These are phyloP conservation scores for Erysimum cheiranthoides DNA, from an alignment of 345 rosid species.

Conservation along the genomic window DNA sequence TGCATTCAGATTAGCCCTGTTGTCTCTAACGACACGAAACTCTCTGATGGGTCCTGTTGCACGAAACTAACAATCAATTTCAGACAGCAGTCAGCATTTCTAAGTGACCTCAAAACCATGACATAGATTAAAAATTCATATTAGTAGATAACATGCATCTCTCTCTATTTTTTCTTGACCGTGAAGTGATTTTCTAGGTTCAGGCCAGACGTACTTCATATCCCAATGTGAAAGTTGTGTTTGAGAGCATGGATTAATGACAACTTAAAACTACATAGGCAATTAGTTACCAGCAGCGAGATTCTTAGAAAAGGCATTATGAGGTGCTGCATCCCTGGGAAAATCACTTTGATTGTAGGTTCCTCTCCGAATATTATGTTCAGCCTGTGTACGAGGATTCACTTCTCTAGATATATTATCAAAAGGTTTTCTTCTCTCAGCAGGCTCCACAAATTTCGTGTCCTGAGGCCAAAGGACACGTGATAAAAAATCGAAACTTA, in stretches of 20 bases:
- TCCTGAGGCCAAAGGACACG: conserved; percentile 54
- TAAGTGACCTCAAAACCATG: not conserved
- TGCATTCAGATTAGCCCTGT: conserved; percentile 58
- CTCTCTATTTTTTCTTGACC: not conserved
- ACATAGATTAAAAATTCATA: not conserved
- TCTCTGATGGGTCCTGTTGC: conserved; percentile 51
- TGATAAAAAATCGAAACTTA: conserved; percentile 31
- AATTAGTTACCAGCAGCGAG: conserved; percentile 31
- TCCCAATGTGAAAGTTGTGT: not conserved
- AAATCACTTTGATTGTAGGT: conserved; percentile 46
- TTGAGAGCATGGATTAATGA: not conserved
- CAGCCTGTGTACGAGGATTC: conserved; percentile 46
- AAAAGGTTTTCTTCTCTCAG: conserved; percentile 50
- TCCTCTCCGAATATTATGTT: conserved; percentile 51
- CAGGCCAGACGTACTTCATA: not conserved
- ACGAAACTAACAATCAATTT: conserved; percentile 16
- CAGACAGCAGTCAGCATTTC: conserved; percentile 12
- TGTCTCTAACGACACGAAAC: conserved; percentile 78
- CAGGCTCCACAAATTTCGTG: conserved; percentile 46
- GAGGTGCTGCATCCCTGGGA: conserved; percentile 46
- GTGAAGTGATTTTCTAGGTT: not conserved
- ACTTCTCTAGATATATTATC: conserved; percentile 47
- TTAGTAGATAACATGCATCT: not conserved
- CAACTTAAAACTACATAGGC: not conserved
- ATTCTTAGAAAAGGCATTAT: conserved; percentile 6